Percentiles rank a stretch among this genome's conserved stretches.
These are phyloP conservation scores for Penicillium freii DNA, from an alignment of 2,329 filamentous ascomycete genomes.

Conservation along the genomic window DNA sequence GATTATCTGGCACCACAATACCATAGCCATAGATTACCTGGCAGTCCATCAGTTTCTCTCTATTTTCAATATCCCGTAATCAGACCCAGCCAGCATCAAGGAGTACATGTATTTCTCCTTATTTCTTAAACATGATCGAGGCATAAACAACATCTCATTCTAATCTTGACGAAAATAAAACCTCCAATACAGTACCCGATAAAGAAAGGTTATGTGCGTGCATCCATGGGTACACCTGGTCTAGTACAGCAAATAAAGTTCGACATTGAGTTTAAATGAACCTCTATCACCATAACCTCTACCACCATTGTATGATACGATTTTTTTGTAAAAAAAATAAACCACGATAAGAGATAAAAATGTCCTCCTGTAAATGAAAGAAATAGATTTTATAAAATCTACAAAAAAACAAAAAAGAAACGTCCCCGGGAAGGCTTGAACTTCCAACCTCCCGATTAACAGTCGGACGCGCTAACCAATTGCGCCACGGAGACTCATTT, in stretches of 20 bases:
- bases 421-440: constrained; percentile 44
- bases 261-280: neutral
- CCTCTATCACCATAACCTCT: neutral
- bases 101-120: too few relatives aligned
- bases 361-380: neutral
- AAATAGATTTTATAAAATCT: neutral
- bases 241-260: neutral
- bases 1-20: too few relatives aligned
- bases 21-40: neutral
- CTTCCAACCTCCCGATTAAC: constrained; percentile 42
- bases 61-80: neutral
- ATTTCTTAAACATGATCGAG: neutral
- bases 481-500: constrained; percentile 32
- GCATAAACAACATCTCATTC: neutral
- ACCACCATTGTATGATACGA: neutral
- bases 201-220: neutral
- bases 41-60: neutral
- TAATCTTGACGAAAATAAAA: neutral
- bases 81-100: neutral
- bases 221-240: neutral
- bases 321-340: neutral
- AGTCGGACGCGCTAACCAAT: constrained; percentile 39
- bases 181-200: neutral
- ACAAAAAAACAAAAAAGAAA: constrained; percentile 2
- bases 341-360: neutral